Percentiles rank a stretch among this genome's conserved stretches.
phyloP scores from a whole-genome alignment of 2,329 filamentous ascomycete genomes.

The Aspergillus aculeatus region DNA sequence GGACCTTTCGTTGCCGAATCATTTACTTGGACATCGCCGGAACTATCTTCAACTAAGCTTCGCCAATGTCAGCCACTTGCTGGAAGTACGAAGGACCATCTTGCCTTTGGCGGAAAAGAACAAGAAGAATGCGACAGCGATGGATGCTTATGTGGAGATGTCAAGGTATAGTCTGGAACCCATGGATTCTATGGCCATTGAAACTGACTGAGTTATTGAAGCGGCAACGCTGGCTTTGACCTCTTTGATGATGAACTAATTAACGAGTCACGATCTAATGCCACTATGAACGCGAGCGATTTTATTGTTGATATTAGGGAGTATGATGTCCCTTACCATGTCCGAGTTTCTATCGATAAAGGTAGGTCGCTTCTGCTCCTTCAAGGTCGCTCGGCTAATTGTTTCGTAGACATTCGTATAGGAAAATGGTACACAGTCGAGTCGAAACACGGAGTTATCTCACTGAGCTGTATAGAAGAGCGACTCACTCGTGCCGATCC shows the following conservation, averaged over 20 bases:
- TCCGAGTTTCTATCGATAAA: constrained; percentile 96
- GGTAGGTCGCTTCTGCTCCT: constrained; percentile 44
- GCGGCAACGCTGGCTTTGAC: constrained; percentile 79
- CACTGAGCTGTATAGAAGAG: constrained; percentile 81
- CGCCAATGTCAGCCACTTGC: constrained; percentile 78
- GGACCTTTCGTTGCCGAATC: constrained; percentile 91
- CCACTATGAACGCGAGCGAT: constrained; percentile 86
- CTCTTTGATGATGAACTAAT: constrained; percentile 90
- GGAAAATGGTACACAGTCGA: constrained; percentile 97
- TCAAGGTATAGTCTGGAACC: constrained; percentile 60
- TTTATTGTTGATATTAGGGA: constrained; percentile 98
- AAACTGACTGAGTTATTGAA: constrained; percentile 40
- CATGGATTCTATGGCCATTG: background rate
- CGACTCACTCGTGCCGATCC: constrained; percentile 88
- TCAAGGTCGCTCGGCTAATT: constrained; percentile 22
- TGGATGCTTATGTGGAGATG: constrained; percentile 98
- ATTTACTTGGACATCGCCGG: constrained; percentile 84
- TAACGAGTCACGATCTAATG: constrained; percentile 75
- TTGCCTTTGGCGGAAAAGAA: constrained; percentile 94
- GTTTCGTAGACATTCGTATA: constrained; percentile 74
- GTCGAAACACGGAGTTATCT: constrained; percentile 84
- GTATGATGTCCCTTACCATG: constrained; percentile 98
- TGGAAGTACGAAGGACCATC: constrained; percentile 80
- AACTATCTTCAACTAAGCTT: constrained; percentile 87
- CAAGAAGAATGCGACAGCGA: constrained; percentile 90